Evolutionary conservation across 768 basidiomycete genomes (phyloP).

Genomic region (Amyloporia xantha): DNA sequence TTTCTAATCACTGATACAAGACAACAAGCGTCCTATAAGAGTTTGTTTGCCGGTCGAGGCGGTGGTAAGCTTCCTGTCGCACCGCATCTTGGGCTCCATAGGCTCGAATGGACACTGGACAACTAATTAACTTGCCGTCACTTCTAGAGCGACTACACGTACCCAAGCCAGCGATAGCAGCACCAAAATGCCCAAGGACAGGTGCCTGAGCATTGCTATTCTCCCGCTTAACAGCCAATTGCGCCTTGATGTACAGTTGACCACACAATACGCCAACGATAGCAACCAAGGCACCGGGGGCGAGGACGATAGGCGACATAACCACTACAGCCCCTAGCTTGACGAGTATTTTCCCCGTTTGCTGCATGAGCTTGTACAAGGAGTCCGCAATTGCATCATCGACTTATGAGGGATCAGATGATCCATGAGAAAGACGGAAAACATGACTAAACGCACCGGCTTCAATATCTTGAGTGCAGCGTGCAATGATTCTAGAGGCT

Average conservation of each 20-base stretch:
- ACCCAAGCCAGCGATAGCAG: conserved; percentile 46
- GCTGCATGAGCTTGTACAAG: conserved; percentile 24
- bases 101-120: conserved; percentile 43
- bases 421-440: not conserved
- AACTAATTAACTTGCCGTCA: not conserved
- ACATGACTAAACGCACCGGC: conserved; percentile 16
- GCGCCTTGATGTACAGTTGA: conserved; percentile 50
- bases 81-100: conserved; percentile 46
- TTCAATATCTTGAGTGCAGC: conserved; percentile 63
- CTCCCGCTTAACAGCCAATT: conserved; percentile 52
- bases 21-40: conserved; percentile 38
- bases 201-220: conserved; percentile 47
- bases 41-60: conserved; percentile 42
- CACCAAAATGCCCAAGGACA: conserved; percentile 46
- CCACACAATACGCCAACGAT: conserved; percentile 38
- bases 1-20: conserved; percentile 33
- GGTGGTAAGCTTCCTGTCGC: conserved; percentile 32
- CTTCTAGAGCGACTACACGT: conserved; percentile 1
- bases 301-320: conserved; percentile 34
- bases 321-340: conserved; percentile 31
- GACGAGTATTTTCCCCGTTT: conserved; percentile 27
- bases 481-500: conserved; percentile 52
- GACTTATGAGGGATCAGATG: conserved; percentile 17
- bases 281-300: conserved; percentile 32
- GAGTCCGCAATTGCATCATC: conserved; percentile 27